Conservation (phyloP, 441 rosid genomes). For the Metrosideros polymorpha region DNA sequence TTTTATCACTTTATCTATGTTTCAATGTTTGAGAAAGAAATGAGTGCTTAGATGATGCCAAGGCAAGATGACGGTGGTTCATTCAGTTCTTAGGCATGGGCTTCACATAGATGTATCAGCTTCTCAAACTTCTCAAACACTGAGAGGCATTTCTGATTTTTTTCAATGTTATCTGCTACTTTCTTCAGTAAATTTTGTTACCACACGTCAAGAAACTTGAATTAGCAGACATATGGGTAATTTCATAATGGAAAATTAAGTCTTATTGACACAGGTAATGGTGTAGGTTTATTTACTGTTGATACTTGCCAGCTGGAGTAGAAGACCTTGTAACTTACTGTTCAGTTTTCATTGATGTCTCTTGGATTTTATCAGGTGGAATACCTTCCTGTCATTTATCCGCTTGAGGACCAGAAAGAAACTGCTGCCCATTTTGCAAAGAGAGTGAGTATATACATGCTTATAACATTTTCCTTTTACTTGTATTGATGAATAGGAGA, state of each 20-base stretch:
- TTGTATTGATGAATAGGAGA: background rate
- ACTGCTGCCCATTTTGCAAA: slow-evolving; percentile 59
- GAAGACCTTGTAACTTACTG: background rate
- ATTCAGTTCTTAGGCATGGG: background rate
- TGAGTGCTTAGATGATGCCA: background rate
- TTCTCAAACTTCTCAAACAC: background rate
- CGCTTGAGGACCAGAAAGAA: slow-evolving; percentile 58
- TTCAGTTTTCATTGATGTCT: background rate
- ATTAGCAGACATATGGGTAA: background rate
- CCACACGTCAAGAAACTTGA: background rate
- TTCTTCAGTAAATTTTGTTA: background rate
- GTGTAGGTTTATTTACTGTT: background rate
- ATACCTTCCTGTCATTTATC: slow-evolving; percentile 74
- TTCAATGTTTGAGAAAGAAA: background rate
- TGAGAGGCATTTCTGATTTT: background rate
- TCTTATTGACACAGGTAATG: background rate
- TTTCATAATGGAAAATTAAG: background rate
- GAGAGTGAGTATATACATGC: slow-evolving; percentile 49
- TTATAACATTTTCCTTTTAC: background rate
- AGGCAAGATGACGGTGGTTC: background rate
- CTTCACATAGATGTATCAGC: background rate
- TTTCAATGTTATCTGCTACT: background rate
- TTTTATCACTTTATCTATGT: background rate
- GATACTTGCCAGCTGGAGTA: background rate
- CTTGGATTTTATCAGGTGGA: slow-evolving; percentile 49